Evolutionary conservation across 2,329 filamentous ascomycete species (phyloP).

Genomic region (Cercospora sp.): DNA sequence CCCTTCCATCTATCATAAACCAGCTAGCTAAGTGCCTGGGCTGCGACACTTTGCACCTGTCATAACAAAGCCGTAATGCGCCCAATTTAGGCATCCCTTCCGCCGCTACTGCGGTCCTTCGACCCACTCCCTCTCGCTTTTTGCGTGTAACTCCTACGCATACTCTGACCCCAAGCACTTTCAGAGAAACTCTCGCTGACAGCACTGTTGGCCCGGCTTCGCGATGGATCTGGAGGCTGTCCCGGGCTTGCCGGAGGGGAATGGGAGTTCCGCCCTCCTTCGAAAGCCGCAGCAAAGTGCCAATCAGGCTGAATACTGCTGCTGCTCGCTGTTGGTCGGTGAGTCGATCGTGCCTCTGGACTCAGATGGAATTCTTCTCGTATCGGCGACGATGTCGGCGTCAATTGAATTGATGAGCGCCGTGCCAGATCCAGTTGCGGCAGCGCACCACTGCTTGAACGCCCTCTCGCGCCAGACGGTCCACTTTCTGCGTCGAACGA

Average conservation of each 20-base stretch:
- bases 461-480: conserved; percentile 9
- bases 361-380: conserved; percentile 27
- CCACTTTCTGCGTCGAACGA: conserved; percentile 25
- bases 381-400: conserved; percentile 26
- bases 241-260: conserved; percentile 33
- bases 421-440: conserved; percentile 12
- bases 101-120: not conserved
- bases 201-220: conserved; percentile 64
- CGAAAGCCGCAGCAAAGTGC: conserved; percentile 49
- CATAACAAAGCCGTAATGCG: not conserved
- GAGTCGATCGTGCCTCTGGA: conserved; percentile 14
- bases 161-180: conserved; percentile 90
- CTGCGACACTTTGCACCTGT: not conserved
- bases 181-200: conserved; percentile 81
- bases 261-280: conserved; percentile 31
- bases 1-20: not conserved
- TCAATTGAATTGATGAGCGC: conserved; percentile 37
- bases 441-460: not conserved
- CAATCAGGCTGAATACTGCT: conserved; percentile 43
- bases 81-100: not conserved
- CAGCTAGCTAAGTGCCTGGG: not conserved
- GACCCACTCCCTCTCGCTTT: not conserved
- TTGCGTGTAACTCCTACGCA: conserved; percentile 78
- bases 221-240: conserved; percentile 36
- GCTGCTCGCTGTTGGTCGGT: conserved; percentile 30